These are phyloP conservation scores for Macrotyloma uniflorum DNA, from an alignment of 306 rosid species.

Conservation along the genomic window DNA sequence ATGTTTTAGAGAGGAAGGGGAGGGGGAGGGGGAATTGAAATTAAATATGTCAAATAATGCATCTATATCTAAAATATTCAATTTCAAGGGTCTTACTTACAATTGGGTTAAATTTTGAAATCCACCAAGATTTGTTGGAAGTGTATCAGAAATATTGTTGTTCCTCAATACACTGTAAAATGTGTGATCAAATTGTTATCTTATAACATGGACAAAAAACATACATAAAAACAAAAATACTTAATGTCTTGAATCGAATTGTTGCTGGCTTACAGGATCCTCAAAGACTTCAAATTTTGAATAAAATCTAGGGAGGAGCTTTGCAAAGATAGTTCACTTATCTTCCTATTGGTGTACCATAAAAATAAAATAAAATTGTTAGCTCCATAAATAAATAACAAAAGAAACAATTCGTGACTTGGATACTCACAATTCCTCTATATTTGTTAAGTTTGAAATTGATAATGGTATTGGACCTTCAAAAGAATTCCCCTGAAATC, in stretches of 20 bases:
- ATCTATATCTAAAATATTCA: neutral
- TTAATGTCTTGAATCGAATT: neutral
- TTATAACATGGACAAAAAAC: neutral
- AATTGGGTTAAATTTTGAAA: slow-evolving; percentile 43
- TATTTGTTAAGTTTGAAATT: slow-evolving; percentile 56
- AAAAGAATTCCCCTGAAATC: slow-evolving; percentile 72
- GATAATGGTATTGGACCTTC: slow-evolving; percentile 58
- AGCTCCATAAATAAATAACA: neutral
- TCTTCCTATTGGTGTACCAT: slow-evolving; percentile 38
- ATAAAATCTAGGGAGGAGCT: slow-evolving; percentile 63
- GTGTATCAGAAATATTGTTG: slow-evolving; percentile 52
- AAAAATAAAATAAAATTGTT: neutral
- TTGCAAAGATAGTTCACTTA: slow-evolving; percentile 55
- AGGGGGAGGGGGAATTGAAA: neutral
- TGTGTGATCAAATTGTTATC: neutral
- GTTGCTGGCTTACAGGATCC: slow-evolving; percentile 45
- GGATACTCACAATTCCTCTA: slow-evolving; percentile 56
- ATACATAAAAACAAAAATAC: neutral
- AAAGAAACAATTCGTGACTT: neutral
- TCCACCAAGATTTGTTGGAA: slow-evolving; percentile 61
- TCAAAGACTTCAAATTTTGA: slow-evolving; percentile 54
- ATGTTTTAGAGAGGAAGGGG: no score
- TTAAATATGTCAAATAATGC: neutral
- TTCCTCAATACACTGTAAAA: slow-evolving; percentile 64
- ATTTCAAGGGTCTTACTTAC: slow-evolving; percentile 42